Base-by-base conservation (phyloP, 495 filamentous ascomycete genomes). In the Penicillium paxilli region DNA sequence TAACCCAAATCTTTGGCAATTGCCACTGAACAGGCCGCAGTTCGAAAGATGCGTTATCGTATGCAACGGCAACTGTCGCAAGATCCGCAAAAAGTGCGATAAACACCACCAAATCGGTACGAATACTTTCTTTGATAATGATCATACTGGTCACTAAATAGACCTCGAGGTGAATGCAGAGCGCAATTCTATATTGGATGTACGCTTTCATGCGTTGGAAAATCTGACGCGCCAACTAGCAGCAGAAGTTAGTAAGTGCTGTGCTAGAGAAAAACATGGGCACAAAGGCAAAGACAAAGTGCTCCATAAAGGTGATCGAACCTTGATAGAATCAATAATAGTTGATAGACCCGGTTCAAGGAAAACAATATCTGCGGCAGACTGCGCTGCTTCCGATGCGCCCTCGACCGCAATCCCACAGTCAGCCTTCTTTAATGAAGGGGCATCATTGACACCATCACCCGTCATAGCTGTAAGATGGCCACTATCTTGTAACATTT, bases 391-490 rank as follows among this genome's bases (percentile, higher is more conserved):
- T 76, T 88, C 85, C 3, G 86, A 85, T 21, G 86, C 82, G 63
- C 86, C 86, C 73, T 89, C 86, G 42, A 89, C 86, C 40, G 86
- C 86, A 59, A 89, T 89, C 75, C 75, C 75, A 48, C 77, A 80
- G 75, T 97, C 92, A 17, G 92, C 92, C 78, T 95, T 96, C 80
- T 97, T 97, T 49, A 97, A 78, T 32, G 92, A 96, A 28, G 92
- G 92, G 47, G 92, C 92, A 74, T 97, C 92, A 74, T 97, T 97
- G 69, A 97, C 92, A 83, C 92, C 92, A 65, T 97, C 92, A 77
- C 92, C 92, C 74, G 92, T 97, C 92, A 97, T 97, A 63, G 92
- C 92, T 73, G 94, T 92, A 40, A 96, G 80, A 80, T 96, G 93
- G 63, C 92, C 92, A 81, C 92, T 89, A 74, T 96, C 89, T 75